phyloP scores from a whole-genome alignment of 768 basidiomycete species.

The Paxillus ammoniavirescens region DNA sequence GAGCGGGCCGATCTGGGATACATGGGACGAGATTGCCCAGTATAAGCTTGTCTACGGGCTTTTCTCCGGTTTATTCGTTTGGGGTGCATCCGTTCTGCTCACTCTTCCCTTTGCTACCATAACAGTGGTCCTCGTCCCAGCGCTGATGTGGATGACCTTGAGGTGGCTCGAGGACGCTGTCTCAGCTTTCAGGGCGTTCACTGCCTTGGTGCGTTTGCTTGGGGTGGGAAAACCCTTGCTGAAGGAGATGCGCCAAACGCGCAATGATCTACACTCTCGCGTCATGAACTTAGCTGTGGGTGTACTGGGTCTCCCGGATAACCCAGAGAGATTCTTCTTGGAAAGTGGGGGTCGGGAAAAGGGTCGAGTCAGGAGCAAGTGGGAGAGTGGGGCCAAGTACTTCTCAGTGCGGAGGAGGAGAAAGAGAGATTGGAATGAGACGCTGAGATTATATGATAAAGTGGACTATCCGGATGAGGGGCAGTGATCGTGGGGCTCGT shows the following conservation, averaged over 20 bases:
- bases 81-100: conserved; percentile 49
- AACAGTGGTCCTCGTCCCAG: conserved; percentile 61
- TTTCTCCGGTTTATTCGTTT: conserved; percentile 68
- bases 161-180: conserved; percentile 87
- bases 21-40: conserved; percentile 88
- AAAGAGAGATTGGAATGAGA: conserved; percentile 91
- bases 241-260: conserved; percentile 47
- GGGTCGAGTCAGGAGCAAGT: conserved; percentile 58
- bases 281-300: conserved; percentile 63
- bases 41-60: conserved; percentile 86
- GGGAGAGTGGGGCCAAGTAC: conserved; percentile 73
- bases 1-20: conserved; percentile 80
- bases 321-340: conserved; percentile 68
- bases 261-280: conserved; percentile 59
- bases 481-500: conserved; percentile 6
- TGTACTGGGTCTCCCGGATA: conserved; percentile 57
- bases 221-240: conserved; percentile 59
- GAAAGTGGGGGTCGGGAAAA: conserved; percentile 63
- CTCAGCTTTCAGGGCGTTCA: conserved; percentile 73
- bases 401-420: conserved; percentile 77
- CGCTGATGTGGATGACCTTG: conserved; percentile 85
- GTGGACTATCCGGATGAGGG: conserved; percentile 74
- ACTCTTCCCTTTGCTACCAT: conserved; percentile 63
- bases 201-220: conserved; percentile 59
- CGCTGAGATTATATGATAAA: conserved; percentile 74